Base-by-base conservation (phyloP, 352 stramenopile genomes). In the Phytopythium chamaehyphon region DNA sequence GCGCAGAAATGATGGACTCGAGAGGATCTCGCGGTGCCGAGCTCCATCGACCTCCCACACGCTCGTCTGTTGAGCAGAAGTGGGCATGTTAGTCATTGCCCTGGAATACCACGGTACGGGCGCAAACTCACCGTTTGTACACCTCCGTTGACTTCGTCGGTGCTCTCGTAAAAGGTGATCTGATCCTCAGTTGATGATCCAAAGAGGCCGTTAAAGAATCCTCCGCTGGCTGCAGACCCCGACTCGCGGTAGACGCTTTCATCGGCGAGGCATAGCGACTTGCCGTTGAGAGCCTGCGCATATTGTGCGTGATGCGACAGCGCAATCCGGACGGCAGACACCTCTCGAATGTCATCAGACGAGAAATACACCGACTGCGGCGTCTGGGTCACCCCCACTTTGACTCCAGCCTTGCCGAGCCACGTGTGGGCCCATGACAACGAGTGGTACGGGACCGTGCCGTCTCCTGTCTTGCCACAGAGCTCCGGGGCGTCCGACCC, bases 31-130 rank as follows among this genome's bases (percentile, higher is more conserved):
- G 31, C 83, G 80, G 45, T 93, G 83, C 0, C 71, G 59, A 0
- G 77, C 74, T 26, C 75, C 69, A 49, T 93, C 83, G 44, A 93
- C 75, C 63, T 93, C 83, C 83, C 83, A 93, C 26, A 93, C 78
- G 36, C 77, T 74, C 40, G 83, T 91, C 74, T 91, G 52, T 12
- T 54, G n/a, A 21, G 9, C 38, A 16, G n/a, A 24, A 37, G 22
- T 5, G 12, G 5, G 18, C n/a, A 52, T 19, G 15, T 47, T 39
- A 15, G 45, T 23, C 10, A 36, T 18, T 49, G 37, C 51, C 0
- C 28, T 40, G 19, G 2, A 51, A 15, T 22, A 45, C 18, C 8
- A 31, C 37, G 7, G 40, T 42, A 10, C 12, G 7, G 36, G 12
- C 24, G 19, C 40, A 21, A n/a, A 26, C 68, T 21, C 47, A 88